phyloP scores from a whole-genome alignment of 768 basidiomycete species.

The Tylopilus vinaceipallidus region DNA sequence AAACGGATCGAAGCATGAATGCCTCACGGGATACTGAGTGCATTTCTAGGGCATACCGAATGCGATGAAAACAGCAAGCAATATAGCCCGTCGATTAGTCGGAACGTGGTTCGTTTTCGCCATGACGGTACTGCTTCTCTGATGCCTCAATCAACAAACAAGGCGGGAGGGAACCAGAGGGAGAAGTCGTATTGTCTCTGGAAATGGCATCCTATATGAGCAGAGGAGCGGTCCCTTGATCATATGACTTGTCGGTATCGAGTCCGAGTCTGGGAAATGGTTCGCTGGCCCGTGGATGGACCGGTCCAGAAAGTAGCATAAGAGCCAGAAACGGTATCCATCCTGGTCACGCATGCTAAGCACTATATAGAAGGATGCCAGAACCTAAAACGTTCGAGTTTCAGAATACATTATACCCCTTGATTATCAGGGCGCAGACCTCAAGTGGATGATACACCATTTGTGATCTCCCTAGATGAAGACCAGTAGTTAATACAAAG shows the following conservation, averaged over 20 bases:
- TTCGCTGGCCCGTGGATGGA: no score
- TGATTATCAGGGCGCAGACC: not conserved
- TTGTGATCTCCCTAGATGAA: not conserved
- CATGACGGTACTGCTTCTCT: not conserved
- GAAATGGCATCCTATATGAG: constrained; percentile 1
- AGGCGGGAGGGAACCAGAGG: not conserved
- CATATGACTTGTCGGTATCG: constrained; percentile 9
- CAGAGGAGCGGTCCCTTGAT: not conserved
- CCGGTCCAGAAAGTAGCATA: no score
- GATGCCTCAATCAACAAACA: not conserved
- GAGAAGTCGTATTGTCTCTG: no score
- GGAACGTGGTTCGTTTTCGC: constrained; percentile 2
- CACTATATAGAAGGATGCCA: no score
- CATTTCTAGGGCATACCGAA: constrained; percentile 8
- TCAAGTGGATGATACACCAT: not conserved
- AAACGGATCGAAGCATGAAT: not conserved
- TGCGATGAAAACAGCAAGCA: constrained; percentile 15
- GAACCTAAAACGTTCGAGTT: no score
- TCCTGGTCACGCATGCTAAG: no score
- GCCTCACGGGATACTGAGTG: not conserved
- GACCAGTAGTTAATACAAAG: not conserved
- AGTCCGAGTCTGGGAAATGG: no score
- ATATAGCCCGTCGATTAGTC: constrained; percentile 10
- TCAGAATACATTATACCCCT: not conserved
- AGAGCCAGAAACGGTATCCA: no score